Evolutionary conservation across 352 stramenopile genomes (phyloP).

Genomic region (Phytophthora kernoviae): DNA sequence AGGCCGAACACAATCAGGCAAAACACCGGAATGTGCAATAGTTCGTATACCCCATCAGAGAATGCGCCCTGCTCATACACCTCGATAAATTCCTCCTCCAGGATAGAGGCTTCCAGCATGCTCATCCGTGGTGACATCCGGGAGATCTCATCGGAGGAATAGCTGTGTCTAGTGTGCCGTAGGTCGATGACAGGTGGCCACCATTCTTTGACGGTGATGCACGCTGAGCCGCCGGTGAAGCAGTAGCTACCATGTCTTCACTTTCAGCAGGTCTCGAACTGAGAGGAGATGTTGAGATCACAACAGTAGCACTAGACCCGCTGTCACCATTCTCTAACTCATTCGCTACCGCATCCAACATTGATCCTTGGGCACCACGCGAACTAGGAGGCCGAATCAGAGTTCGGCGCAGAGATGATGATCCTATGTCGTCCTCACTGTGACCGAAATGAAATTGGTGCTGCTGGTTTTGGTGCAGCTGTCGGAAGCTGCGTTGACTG

Average conservation of each 20-base stretch:
- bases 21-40: constrained; percentile 78
- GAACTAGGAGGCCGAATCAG: constrained; percentile 37
- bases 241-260: constrained; percentile 7
- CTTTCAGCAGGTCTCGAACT: constrained; percentile 7
- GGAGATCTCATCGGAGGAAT: constrained; percentile 39
- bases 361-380: constrained; percentile 17
- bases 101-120: constrained; percentile 65
- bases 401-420: constrained; percentile 38
- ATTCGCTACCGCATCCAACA: constrained; percentile 22
- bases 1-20: constrained; percentile 78
- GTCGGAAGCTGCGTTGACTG: constrained; percentile 68
- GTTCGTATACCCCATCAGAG: constrained; percentile 59
- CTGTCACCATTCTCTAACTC: constrained; percentile 30
- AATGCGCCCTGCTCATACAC: constrained; percentile 75
- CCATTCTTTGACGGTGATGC: constrained; percentile 24
- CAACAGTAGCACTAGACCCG: constrained; percentile 5
- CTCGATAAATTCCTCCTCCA: constrained; percentile 78
- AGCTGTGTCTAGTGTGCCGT: constrained; percentile 59
- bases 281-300: constrained; percentile 26
- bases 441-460: constrained; percentile 64
- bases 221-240: constrained; percentile 27
- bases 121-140: constrained; percentile 54
- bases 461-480: constrained; percentile 77
- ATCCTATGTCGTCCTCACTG: constrained; percentile 50
- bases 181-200: constrained; percentile 35